Percentiles rank a stretch among this genome's conserved stretches.
Evolutionary conservation across 106 monocot genomes (phyloP).

Genomic region (Dioscorea alata): DNA sequence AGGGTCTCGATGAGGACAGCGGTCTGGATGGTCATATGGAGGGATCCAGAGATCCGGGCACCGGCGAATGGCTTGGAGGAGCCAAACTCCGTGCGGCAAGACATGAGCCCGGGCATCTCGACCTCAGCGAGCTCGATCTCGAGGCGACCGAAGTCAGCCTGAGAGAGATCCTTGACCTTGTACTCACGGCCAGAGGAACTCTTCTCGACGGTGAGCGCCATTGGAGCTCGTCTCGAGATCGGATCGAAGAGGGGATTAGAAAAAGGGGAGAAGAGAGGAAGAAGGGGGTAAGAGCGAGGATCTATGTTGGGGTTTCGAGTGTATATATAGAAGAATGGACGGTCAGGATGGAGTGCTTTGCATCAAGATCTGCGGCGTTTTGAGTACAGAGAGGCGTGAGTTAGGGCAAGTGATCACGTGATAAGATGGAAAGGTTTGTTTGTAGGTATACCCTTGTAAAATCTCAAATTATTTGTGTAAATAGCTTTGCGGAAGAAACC

Average conservation of each 20-base stretch:
- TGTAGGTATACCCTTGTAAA: too few relatives aligned
- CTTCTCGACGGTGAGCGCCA: conserved; percentile 73
- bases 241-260: neutral
- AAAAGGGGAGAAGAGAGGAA: neutral
- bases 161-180: conserved; percentile 86
- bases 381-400: too few relatives aligned
- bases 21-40: conserved; percentile 94
- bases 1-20: conserved; percentile 88
- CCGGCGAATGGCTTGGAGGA: conserved; percentile 67
- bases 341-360: neutral
- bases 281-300: conserved; percentile 2
- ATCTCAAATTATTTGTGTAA: too few relatives aligned
- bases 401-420: too few relatives aligned
- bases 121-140: conserved; percentile 96
- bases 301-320: neutral
- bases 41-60: conserved; percentile 72
- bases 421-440: too few relatives aligned
- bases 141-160: conserved; percentile 86
- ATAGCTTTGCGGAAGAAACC: too few relatives aligned
- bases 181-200: conserved; percentile 72
- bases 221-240: neutral
- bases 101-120: conserved; percentile 91
- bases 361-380: neutral
- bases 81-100: conserved; percentile 77
- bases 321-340: conserved; percentile 12